Evolutionary conservation across 495 filamentous ascomycete species (phyloP).

Genomic region (Penicillium soppii): DNA sequence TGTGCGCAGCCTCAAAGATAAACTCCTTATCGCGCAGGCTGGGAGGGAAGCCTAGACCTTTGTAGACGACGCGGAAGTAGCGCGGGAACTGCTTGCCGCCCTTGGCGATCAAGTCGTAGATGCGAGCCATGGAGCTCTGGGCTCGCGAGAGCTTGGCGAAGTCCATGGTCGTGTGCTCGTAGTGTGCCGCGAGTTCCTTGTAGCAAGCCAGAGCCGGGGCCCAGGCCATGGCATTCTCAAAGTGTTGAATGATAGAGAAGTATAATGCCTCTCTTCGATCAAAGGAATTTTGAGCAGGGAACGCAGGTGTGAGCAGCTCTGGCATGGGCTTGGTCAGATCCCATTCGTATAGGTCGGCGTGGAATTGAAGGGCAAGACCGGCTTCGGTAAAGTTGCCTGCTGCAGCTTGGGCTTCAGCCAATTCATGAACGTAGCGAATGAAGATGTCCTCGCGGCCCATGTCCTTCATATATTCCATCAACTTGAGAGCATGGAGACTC

Average conservation of each 20-base stretch:
- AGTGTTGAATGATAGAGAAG: conserved; percentile 90
- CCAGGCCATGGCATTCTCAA: conserved; percentile 92
- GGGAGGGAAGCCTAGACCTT: conserved; percentile 83
- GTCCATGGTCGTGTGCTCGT: conserved; percentile 86
- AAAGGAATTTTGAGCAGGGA: conserved; percentile 84
- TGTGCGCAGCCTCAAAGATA: conserved; percentile 79
- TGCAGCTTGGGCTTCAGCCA: conserved; percentile 74
- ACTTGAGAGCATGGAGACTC: conserved; percentile 80
- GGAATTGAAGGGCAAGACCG: conserved; percentile 83
- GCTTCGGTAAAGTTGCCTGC: conserved; percentile 84
- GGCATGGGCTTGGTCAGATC: conserved; percentile 68
- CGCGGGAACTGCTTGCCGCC: conserved; percentile 73
- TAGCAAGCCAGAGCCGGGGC: conserved; percentile 86
- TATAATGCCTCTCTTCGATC: conserved; percentile 91
- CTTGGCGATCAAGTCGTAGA: conserved; percentile 84
- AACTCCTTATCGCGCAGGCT: conserved; percentile 87
- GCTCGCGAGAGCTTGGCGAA: conserved; percentile 87
- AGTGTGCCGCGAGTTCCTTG: conserved; percentile 84
- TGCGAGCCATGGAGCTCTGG: conserved; percentile 87
- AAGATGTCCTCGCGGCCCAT: conserved; percentile 98
- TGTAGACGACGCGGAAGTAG: conserved; percentile 91
- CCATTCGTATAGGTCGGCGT: conserved; percentile 94
- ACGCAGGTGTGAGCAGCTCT: conserved; percentile 67
- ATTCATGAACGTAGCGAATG: conserved; percentile 92
- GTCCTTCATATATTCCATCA: conserved; percentile 97